phyloP scores from a whole-genome alignment of 169 alveolate genomes.

The Eimeria falciformis region DNA sequence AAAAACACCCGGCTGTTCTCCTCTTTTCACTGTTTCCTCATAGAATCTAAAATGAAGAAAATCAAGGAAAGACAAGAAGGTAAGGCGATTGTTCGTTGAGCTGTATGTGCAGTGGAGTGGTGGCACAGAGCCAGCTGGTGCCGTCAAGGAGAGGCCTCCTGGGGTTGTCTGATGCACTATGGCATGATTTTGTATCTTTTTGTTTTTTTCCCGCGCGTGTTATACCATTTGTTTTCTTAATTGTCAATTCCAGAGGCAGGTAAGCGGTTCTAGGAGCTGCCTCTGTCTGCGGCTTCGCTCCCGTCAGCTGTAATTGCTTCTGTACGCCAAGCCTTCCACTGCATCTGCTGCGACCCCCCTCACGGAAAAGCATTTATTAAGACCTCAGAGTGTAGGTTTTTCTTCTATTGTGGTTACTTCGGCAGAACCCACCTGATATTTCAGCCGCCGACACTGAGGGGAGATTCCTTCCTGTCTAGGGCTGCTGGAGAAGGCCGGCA shows the following conservation, averaged over 20 bases:
- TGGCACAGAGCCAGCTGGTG: no score
- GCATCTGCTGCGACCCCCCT: slow-evolving; percentile 1
- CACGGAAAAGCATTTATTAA: background rate
- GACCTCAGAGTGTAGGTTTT: background rate
- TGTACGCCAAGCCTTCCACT: slow-evolving; percentile 23
- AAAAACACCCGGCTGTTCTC: no score
- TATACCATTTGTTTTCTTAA: background rate
- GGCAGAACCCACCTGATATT: background rate
- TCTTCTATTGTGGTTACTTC: background rate
- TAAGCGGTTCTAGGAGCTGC: background rate
- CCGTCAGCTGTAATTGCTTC: slow-evolving; percentile 54
- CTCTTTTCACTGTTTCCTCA: no score
- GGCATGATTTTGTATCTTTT: background rate
- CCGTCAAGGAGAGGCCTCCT: no score
- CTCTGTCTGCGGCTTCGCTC: slow-evolving; percentile 1
- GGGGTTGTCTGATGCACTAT: no score
- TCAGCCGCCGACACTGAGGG: background rate
- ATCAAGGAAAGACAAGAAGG: no score
- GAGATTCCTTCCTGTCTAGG: background rate
- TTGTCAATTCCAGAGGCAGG: background rate
- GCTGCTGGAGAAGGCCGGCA: background rate
- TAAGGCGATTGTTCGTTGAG: no score
- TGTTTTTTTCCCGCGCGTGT: background rate
- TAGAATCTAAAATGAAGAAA: no score
- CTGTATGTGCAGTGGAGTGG: no score